Evolutionary conservation across 352 stramenopile genomes (phyloP).

Genomic region (Blastocystis sp.): DNA sequence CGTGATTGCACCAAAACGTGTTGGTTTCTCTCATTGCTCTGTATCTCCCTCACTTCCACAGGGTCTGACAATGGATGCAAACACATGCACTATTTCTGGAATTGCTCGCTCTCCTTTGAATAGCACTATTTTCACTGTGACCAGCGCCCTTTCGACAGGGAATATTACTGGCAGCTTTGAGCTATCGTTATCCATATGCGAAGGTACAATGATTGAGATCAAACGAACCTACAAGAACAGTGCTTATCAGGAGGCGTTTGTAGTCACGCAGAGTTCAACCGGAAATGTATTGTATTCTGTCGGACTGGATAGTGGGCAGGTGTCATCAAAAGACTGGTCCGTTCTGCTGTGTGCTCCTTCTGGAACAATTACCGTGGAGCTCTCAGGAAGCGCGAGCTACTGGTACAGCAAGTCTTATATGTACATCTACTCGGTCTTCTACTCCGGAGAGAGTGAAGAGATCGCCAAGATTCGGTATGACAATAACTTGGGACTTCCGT

Average conservation of each 20-base stretch:
- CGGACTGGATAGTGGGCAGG: not conserved
- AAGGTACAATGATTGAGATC: not conserved
- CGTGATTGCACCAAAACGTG: not conserved
- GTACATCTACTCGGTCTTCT: not conserved
- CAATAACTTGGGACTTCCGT: not conserved
- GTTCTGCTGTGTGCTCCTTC: not conserved
- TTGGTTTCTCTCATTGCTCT: not conserved
- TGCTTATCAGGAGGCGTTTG: not conserved
- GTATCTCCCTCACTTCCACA: not conserved
- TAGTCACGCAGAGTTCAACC: not conserved
- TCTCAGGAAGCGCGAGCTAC: not conserved
- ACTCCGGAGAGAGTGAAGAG: not conserved
- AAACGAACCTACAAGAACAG: not conserved
- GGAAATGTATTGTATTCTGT: not conserved
- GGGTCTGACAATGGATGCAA: not conserved
- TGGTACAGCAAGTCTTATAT: not conserved
- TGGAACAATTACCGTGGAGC: not conserved
- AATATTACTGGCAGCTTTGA: not conserved
- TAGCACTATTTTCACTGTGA: not conserved
- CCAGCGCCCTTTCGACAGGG: not conserved
- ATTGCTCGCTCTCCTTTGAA: not conserved
- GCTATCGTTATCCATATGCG: not conserved
- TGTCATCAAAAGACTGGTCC: not conserved
- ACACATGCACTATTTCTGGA: not conserved
- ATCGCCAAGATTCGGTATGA: not conserved